A percentile compares a stretch with the other conserved stretches of the same genome.
Conservation (phyloP, 108 stramenopile species). For the Poteriospumella lacustris region DNA sequence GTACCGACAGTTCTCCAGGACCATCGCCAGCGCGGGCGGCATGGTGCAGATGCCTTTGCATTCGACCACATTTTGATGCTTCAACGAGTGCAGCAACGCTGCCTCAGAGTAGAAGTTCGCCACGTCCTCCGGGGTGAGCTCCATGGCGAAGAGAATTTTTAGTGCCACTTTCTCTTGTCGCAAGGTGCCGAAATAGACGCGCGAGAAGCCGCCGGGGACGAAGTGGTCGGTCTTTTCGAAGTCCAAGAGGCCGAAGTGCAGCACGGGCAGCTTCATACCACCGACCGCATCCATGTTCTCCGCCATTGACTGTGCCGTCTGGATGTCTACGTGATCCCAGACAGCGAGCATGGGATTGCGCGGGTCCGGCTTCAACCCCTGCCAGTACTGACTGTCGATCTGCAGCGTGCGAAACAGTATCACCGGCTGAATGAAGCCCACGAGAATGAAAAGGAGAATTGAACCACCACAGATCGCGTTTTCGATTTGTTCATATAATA, state of each 20-base stretch:
- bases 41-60: constrained; percentile 35
- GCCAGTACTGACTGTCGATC: constrained; percentile 37
- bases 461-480: neutral
- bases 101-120: constrained; percentile 27
- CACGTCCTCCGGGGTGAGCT: constrained; percentile 33
- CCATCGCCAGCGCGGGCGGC: constrained; percentile 40
- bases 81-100: constrained; percentile 14
- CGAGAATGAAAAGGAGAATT: constrained; percentile 2
- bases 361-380: constrained; percentile 20
- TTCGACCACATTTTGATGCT: constrained; percentile 31
- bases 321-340: constrained; percentile 15
- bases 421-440: constrained; percentile 27
- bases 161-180: constrained; percentile 24
- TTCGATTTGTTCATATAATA: neutral
- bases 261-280: neutral
- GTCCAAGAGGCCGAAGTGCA: constrained; percentile 3
- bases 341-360: constrained; percentile 20
- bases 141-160: constrained; percentile 40
- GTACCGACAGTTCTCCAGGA: constrained; percentile 32
- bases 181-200: constrained; percentile 19
- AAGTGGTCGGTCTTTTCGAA: neutral
- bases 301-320: constrained; percentile 11
- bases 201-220: constrained; percentile 27
- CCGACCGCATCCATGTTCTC: neutral
- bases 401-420: constrained; percentile 32